Evolutionary conservation across 1,284 basidiomycete species (phyloP), one percentile per base, ranked within the genome.

Genomic region (Meripilus lineatus): DNA sequence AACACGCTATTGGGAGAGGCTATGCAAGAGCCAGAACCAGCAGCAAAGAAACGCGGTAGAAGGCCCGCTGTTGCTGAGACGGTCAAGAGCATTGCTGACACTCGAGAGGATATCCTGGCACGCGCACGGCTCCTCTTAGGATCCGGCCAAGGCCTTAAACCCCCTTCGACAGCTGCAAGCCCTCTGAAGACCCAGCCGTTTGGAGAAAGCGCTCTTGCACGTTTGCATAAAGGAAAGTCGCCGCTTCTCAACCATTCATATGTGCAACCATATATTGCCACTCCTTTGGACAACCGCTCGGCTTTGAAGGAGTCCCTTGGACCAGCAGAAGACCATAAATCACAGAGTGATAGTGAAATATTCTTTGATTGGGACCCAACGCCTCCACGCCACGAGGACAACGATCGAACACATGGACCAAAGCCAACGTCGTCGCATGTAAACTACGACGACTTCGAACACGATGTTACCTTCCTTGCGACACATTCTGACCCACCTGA

Each of bases 1-100:
- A 57, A 54, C 25, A 86, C 82, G 1, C 66, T 79, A 28, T 64
- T 89, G 38, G 77, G 81, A 51, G 68, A 72, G 4, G 65, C 78
- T 14, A 59, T 84, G 6, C 66, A 70, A 15, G 65, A 67, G 25
- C 67, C 63, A 3, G 65, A 54, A 23, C 66, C 66, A 5, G n/a
- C n/a, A n/a, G n/a, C n/a, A n/a, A 74, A 68, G 55, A 77, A 70
- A 55, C 72, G 68, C 51, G 58, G 56, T 3, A 71, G 62, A 50
- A 68, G 69, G 33, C 59, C 62, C 21, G 64, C 70, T 36, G 59
- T 66, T n/a, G 46, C 62, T 2, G 63, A 69, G 42, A 77, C 74
- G 3, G 65, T 86, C 39, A 68, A 70, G 52, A 66, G 57, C 40
- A 57, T 75, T 15, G 56, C 64, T 13, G 67, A 75, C 35, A 79